Evolutionary conservation across 768 basidiomycete genomes (phyloP), one percentile per base, ranked within the genome.

Genomic region (Gymnopilus dilepis): DNA sequence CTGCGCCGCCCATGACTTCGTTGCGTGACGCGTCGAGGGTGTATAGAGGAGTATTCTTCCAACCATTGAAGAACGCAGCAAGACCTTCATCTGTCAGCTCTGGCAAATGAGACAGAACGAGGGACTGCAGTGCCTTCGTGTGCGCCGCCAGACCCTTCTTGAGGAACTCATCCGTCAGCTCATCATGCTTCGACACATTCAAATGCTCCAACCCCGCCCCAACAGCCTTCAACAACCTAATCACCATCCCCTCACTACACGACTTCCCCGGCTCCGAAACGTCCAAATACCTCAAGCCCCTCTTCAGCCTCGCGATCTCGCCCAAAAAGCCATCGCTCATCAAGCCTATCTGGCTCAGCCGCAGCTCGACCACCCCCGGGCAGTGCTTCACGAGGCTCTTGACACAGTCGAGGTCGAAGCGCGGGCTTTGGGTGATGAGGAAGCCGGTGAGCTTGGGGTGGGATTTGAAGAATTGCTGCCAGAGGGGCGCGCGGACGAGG

Each of bases 371-470:
- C 17, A 99, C 77, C 2, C 58, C 62, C 11, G 70, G 70, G 51
- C 83, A 81, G 22, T 83, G 77, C 56, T 82, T 85, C 26, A 88
- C 82, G 22, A 97, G 83, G 0, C 82, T 71, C 12, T 79, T 70
- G 58, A 91, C 74, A 69, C 91, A 93, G 11, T 82, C 80, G 3
- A 88, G 70, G 71, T 94, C 87, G 73, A 99, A 95, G 4, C 94
- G 86, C 7, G 94, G 94, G 59, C 90, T 92, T 69, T 96, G 94
- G 8, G 82, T 89, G 68, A 99, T 86, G 40, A 90, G 79, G 75
- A 98, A 92, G 6, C 83, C 84, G 65, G 86, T 79, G 11, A 99
- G 81, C 11, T 78, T 72, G 4, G 87, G 82, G 56, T 89, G 85
- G 1, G 83, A 70, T 55, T 82, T 72, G 74, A 98, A 86, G 77